Evolutionary conservation across 768 basidiomycete species (phyloP), one percentile per base, ranked within the genome.

Genomic region (Exsudoporus frostii): DNA sequence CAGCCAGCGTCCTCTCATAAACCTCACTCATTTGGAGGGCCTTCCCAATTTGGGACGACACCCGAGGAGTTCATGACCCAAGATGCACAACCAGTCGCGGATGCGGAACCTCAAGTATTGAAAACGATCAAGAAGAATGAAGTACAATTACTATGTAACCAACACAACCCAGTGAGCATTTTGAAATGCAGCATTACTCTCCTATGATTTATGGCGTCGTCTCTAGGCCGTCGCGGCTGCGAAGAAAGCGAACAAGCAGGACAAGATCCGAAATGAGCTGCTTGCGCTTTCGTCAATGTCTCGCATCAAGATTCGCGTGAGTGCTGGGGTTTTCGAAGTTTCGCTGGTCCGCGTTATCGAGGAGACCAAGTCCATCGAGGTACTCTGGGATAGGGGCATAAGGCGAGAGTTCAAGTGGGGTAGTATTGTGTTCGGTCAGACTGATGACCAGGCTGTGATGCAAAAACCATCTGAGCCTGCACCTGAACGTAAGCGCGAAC

Each of bases 261-360:
- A 88, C 53, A 86, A 81, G 64, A 82, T 94, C 36, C 81, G 79
- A 41, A 74, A 75, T 11, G 88, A 90, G 50, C 74, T 97, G 17
- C 66, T 89, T 29, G 79, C 84, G 3, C 74, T 97, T 34, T 81
- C 85, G 5, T 72, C 77, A 1, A 86, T 89, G 75, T 75, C 85
- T 17, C 81, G 85, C 13, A 86, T 98, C 75, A 90, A 92, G 72
- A 82, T 98, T 57, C 86, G 90, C 40, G 85, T 89, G 43, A 86
- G 82, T 60, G 80, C 88, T 10, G 92, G 93, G 5, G 85, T 89
- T 30, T 95, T 91, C 65, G 92, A 95, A 65, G 92, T 94, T 5
- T 86, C 84, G 6, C 75, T 96, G 33, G 64, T 90, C 14, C 79
- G 82, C 53, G 85, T 91, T 17, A 72, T 87, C 33, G 84, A 86